A percentile compares a stretch with the other conserved stretches of the same genome.
phyloP scores from a whole-genome alignment of 2,329 filamentous ascomycete species.

The Parafenestella ontariensis region DNA sequence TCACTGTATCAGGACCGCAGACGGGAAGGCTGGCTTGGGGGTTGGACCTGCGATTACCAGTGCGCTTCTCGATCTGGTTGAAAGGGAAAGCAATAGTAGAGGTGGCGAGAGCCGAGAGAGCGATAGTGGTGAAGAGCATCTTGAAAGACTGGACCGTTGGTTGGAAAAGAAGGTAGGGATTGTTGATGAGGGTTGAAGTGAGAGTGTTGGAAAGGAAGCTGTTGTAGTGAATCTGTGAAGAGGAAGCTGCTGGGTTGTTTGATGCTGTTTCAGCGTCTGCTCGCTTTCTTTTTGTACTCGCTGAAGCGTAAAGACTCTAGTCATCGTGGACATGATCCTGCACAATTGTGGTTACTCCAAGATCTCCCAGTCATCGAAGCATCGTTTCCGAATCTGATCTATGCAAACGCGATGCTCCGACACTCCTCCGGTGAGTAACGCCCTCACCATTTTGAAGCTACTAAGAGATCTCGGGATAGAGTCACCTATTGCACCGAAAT shows the following conservation, averaged over 20 bases:
- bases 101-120: slow-evolving; percentile 3
- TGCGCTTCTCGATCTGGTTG: slow-evolving; percentile 2
- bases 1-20: not conserved
- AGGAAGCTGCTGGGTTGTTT: slow-evolving; percentile 2
- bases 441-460: not conserved
- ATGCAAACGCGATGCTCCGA: not conserved
- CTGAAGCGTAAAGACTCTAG: not conserved
- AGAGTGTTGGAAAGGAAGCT: not conserved
- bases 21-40: not conserved
- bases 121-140: slow-evolving; percentile 3
- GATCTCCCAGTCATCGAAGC: not conserved
- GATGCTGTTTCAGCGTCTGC: not conserved
- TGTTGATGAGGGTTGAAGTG: not conserved
- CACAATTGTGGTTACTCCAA: not conserved
- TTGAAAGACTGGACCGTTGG: not conserved
- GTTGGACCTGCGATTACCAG: not conserved
- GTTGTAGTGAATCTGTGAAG: slow-evolving; percentile 1
- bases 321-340: not conserved
- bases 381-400: not conserved
- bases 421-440: not conserved
- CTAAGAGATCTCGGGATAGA: not conserved
- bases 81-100: slow-evolving; percentile 4
- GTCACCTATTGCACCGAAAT: not conserved
- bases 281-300: not conserved
- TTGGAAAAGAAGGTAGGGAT: not conserved